A percentile compares a stretch with the other conserved stretches of the same genome.
Conservation (phyloP, 2,329 filamentous ascomycete species). For the Fusarium ramigenum region DNA sequence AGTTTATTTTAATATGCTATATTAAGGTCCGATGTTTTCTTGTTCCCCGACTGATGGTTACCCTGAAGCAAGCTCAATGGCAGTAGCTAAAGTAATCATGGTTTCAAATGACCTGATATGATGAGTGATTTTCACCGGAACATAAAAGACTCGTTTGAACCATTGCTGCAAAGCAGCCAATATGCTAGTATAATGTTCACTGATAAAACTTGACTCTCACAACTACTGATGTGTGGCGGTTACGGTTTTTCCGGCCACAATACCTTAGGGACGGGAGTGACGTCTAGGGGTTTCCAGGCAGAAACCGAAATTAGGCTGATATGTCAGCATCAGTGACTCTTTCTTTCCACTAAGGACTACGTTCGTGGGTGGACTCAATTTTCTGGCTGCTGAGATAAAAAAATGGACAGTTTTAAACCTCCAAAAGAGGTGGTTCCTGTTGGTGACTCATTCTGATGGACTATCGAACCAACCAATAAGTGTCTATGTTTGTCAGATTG, state of each 20-base stretch:
- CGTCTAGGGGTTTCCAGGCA: not conserved
- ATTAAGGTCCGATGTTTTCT: not conserved
- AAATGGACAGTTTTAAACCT: conserved; percentile 8
- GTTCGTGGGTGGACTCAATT: not conserved
- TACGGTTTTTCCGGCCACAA: not conserved
- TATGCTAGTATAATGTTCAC: not conserved
- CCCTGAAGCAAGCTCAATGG: not conserved
- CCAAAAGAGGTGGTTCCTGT: conserved; percentile 7
- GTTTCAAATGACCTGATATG: not conserved
- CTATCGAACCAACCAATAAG: conserved; percentile 15
- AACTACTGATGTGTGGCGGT: not conserved
- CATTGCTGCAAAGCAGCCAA: not conserved
- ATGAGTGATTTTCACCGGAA: not conserved
- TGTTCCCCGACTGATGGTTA: not conserved
- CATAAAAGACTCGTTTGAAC: not conserved
- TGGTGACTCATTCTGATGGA: conserved; percentile 34
- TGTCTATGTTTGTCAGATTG: conserved; percentile 8
- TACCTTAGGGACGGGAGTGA: not conserved
- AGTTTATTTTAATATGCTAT: not conserved
- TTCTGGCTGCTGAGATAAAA: conserved; percentile 7
- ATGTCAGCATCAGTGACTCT: conserved; percentile 17
- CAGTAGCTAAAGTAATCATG: not conserved
- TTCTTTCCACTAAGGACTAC: conserved; percentile 3
- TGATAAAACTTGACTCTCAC: not conserved
- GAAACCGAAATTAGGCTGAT: not conserved